A percentile compares a stretch with the other conserved stretches of the same genome.
These are phyloP conservation scores for Sinapis alba DNA, from an alignment of 441 rosid species.

Conservation along the genomic window DNA sequence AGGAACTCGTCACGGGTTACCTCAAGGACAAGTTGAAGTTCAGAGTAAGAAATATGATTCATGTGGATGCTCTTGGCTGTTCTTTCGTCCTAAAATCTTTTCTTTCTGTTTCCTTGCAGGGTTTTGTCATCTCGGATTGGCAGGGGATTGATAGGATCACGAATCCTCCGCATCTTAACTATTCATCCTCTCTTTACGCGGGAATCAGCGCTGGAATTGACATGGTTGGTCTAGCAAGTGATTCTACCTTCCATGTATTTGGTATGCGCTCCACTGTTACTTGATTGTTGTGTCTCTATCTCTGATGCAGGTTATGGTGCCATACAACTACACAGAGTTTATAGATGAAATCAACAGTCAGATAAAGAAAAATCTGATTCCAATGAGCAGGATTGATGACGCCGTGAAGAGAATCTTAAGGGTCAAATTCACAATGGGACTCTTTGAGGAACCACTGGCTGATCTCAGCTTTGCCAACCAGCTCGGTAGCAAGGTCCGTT, in stretches of 20 bases:
- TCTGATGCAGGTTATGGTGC: constrained; percentile 59
- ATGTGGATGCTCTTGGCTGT: neutral
- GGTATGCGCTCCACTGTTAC: too few species aligned
- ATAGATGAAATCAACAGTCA: constrained; percentile 45
- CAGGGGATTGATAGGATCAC: constrained; percentile 80
- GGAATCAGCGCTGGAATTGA: constrained; percentile 79
- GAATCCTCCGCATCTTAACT: constrained; percentile 62
- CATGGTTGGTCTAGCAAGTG: neutral
- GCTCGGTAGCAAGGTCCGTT: constrained; percentile 58
- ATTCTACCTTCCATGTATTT: too few species aligned
- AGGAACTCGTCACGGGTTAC: constrained; percentile 61
- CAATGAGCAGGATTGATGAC: constrained; percentile 61
- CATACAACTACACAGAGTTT: constrained; percentile 52
- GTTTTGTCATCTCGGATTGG: constrained; percentile 79
- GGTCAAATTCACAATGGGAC: constrained; percentile 63
- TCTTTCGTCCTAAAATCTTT: neutral
- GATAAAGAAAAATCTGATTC: constrained; percentile 49
- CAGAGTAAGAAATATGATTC: constrained; percentile 50
- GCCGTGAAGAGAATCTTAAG: constrained; percentile 65
- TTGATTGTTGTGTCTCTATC: neutral
- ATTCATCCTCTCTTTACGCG: constrained; percentile 61
- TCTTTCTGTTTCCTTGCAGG: constrained; percentile 43
- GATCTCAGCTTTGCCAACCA: constrained; percentile 49
- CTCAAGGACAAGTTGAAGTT: constrained; percentile 72
- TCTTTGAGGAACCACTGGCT: constrained; percentile 63